These are phyloP conservation scores for Ormosia semicastrata DNA, from an alignment of 306 rosid species.

Conservation along the genomic window DNA sequence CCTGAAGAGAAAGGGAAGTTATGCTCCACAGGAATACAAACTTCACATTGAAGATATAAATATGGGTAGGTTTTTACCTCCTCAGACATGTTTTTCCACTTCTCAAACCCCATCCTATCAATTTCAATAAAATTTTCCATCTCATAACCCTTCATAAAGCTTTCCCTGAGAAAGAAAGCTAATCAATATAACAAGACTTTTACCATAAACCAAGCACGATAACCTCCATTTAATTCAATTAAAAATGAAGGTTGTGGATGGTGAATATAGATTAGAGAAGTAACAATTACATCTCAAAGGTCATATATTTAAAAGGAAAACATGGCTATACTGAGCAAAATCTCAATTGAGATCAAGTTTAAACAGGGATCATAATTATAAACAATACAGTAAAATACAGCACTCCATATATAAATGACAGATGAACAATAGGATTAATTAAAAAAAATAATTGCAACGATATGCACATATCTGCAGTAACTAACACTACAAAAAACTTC, in stretches of 20 bases:
- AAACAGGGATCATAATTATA: not conserved
- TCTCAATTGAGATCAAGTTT: constrained; percentile 3
- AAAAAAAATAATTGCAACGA: not conserved
- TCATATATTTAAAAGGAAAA: not conserved
- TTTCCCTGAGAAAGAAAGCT: constrained; percentile 41
- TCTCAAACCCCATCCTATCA: constrained; percentile 52
- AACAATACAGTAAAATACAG: not conserved
- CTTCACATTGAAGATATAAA: not conserved
- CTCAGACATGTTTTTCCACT: constrained; percentile 54
- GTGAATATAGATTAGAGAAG: not conserved
- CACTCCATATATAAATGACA: not conserved
- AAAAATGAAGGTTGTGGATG: not conserved
- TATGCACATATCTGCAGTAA: not conserved
- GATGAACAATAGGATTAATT: not conserved
- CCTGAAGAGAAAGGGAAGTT: constrained; percentile 37
- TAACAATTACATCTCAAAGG: not conserved
- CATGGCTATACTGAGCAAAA: not conserved
- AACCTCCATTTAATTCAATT: not conserved
- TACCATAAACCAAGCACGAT: constrained; percentile 5
- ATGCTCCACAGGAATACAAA: not conserved
- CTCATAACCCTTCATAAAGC: constrained; percentile 23
- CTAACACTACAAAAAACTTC: not conserved
- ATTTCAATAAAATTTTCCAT: constrained; percentile 19
- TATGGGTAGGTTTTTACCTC: constrained; percentile 36
- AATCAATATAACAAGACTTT: not conserved